phyloP scores from a whole-genome alignment of 1,139 yeast species.

The Torulaspora pretoriensis region DNA sequence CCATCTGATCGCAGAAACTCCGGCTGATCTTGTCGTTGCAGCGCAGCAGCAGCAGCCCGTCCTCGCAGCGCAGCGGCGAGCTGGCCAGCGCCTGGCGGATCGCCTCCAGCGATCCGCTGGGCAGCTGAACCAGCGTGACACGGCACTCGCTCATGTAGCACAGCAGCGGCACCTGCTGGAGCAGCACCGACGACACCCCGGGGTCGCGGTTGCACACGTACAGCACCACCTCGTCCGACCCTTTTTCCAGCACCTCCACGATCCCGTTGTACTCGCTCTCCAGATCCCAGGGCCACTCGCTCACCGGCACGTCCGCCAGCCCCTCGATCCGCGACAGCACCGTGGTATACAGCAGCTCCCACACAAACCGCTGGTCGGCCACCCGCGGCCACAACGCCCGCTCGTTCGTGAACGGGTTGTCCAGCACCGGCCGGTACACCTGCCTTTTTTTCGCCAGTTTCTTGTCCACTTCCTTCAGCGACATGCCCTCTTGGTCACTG shows the following conservation, averaged over 20 bases:
- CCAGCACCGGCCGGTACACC: conserved; percentile 32
- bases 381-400: conserved; percentile 32
- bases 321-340: conserved; percentile 21
- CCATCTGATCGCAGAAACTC: conserved; percentile 21
- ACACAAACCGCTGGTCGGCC: conserved; percentile 26
- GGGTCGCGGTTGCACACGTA: conserved; percentile 32
- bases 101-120: conserved; percentile 22
- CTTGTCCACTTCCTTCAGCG: conserved; percentile 26
- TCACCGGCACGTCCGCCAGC: conserved; percentile 5
- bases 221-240: conserved; percentile 13
- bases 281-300: conserved; percentile 23
- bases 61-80: conserved; percentile 12
- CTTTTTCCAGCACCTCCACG: conserved; percentile 15
- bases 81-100: conserved; percentile 4
- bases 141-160: conserved; percentile 20
- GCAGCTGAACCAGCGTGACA: conserved; percentile 31
- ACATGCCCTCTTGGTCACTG: conserved; percentile 11
- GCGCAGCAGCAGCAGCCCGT: conserved; percentile 27
- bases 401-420: conserved; percentile 33
- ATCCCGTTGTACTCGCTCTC: conserved; percentile 25
- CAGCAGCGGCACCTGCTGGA: conserved; percentile 31
- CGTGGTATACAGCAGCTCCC: conserved; percentile 24
- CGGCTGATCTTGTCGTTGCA: conserved; percentile 22
- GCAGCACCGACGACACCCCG: conserved; percentile 23
- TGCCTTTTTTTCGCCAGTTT: conserved; percentile 29